Evolutionary conservation across 495 filamentous ascomycete genomes (phyloP).

Genomic region (Penicillium taxi): DNA sequence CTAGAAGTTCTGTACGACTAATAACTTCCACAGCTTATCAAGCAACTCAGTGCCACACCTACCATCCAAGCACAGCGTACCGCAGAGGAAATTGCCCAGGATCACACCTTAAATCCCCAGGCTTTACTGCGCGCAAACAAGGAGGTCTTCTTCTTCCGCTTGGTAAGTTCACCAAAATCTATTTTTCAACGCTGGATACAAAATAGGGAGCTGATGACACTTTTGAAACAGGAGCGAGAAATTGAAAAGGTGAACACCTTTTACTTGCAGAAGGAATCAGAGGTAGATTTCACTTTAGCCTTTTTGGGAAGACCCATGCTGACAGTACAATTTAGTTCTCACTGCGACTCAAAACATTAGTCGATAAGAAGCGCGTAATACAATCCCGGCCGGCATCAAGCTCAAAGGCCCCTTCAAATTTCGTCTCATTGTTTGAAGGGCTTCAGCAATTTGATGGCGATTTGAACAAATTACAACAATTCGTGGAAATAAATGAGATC

Average conservation of each 20-base stretch:
- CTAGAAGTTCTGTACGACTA: slow-evolving; percentile 9
- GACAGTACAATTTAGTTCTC: slow-evolving; percentile 57
- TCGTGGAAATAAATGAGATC: slow-evolving; percentile 94
- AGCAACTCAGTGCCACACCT: slow-evolving; percentile 87
- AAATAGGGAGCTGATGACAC: no score
- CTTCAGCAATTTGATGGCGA: slow-evolving; percentile 95
- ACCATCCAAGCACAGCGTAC: slow-evolving; percentile 68
- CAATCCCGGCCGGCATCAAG: slow-evolving; percentile 64
- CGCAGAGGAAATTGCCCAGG: slow-evolving; percentile 35
- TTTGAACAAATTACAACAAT: slow-evolving; percentile 95
- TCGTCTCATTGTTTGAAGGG: slow-evolving; percentile 88
- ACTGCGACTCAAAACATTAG: slow-evolving; percentile 77
- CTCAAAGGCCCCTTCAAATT: slow-evolving; percentile 82
- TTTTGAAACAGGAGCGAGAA: slow-evolving; percentile 83
- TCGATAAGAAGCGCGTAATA: slow-evolving; percentile 88
- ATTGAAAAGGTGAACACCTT: slow-evolving; percentile 98
- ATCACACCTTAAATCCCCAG: slow-evolving; percentile 60
- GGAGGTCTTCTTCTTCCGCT: slow-evolving; percentile 95
- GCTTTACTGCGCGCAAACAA: slow-evolving; percentile 92
- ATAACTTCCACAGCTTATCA: slow-evolving; percentile 70
- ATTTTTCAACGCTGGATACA: background rate
- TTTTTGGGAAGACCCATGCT: background rate
- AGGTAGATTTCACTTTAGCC: slow-evolving; percentile 50
- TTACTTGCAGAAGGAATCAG: slow-evolving; percentile 95
- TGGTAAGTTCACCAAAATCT: slow-evolving; percentile 48